Base-by-base conservation (phyloP, 2,329 filamentous ascomycete species). In the Tetracladium maxilliforme region DNA sequence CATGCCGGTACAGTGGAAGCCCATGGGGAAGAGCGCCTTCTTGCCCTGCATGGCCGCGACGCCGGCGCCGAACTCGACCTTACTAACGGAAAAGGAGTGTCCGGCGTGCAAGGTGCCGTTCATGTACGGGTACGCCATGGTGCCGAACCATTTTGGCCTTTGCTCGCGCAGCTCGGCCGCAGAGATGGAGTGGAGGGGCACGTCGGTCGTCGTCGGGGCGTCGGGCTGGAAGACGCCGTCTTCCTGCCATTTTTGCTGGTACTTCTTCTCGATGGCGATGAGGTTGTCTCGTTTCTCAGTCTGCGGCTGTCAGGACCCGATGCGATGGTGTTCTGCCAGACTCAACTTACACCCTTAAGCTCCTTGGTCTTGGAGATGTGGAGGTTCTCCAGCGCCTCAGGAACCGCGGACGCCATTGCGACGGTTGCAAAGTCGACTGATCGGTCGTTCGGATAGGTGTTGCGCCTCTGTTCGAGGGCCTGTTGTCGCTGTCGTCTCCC, bases 1-100 rank as follows among this genome's bases (percentile, higher is more conserved):
- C 77, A 98, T 92, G 41, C 90, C 90, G 0, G 87, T 95, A 56
- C 79, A 83, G 61, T 98, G 90, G 59, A 84, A 98, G 16, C 87
- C 90, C 44, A 90, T 76, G 29, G 90, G 90, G 49, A 90, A 94
- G 26, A 95, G 61, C 29, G 76, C 65, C 26, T 77, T 67, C 61
- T 87, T 87, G 44, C 90, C 90, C 49, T 84, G 71, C 82, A 95
- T 92, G 28, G 87, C 68, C 23, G 79, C 76, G 45, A 83, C 86
- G 21, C 87, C 83, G 14, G 78, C 70, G 30, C 74, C 76, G 51
- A 95, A 98, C 54, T 98, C 90, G 40, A 93, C 73, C 55, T 98
- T 98, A 44, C 70, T 80, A 32, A 81, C 73, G 13, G 84, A 90
- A 52, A 98, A 95, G 39, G 73, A 77, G 58, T 98, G 90, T 13